Evolutionary conservation across 2,329 filamentous ascomycete species (phyloP), one percentile per base, ranked within the genome.

Genomic region (Beauveria sp.): DNA sequence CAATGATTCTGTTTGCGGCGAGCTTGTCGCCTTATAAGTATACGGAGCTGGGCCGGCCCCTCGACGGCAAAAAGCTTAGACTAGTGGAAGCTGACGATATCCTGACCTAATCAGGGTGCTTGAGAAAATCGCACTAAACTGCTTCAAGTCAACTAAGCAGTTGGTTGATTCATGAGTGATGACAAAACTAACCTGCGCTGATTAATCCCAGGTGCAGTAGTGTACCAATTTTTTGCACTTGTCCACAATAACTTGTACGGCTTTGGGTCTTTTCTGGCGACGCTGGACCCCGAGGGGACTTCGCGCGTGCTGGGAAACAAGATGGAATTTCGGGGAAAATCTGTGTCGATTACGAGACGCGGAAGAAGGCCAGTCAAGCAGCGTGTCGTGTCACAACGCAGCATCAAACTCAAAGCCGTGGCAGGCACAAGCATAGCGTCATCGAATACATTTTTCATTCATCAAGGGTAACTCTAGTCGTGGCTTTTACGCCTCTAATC

Each of bases 301-400:
- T 16, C 14, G 42, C 18, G 18, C 1, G 7, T 20, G 7, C 3
- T 43, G 3, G 42, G 18, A 18, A n/a, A n/a, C 18, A 43, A 43
- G 42, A 43, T 43, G 18, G 18, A 43, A 2, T 43, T n/a, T 43
- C 7, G 4, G 18, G 4, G 8, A 10, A 3, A 20, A 43, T 3
- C 42, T 43, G n/a, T 18, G 12, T 20, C 42, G 2, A 43, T 5
- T 3, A 43, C 10, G 8, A 6, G 68, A 75, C 60, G 48, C 34
- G 1, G 64, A 65, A 1, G 16, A 40, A n/a, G 45, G 10, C 12
- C 12, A 42, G 34, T 54, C 12, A 20, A 43, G 10, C 14, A 18
- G 31, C n/a, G 18, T 43, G 5, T 12, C 20, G 8, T 8, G 20
- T 22, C 51, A 10, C 8, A 22, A 14, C 7, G 10, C 31, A 20